These are phyloP conservation scores for Calophaca sinica DNA, from an alignment of 306 rosid genomes.

Conservation along the genomic window DNA sequence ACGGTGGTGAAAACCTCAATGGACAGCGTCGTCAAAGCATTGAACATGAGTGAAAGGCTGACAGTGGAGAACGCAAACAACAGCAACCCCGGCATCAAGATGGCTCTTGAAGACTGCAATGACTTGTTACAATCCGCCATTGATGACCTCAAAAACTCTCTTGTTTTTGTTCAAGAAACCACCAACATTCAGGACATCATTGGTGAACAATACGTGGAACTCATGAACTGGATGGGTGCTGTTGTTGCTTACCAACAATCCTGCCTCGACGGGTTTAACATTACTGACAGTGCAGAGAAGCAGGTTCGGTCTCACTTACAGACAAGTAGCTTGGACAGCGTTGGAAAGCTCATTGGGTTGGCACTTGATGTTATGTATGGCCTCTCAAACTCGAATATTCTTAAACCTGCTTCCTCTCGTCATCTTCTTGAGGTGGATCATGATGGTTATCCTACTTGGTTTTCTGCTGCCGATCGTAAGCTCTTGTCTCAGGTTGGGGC, in stretches of 20 bases:
- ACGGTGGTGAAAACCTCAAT: conserved; percentile 48
- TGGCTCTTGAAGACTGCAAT: conserved; percentile 68
- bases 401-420: conserved; percentile 43
- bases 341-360: conserved; percentile 54
- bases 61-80: conserved; percentile 23
- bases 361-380: conserved; percentile 62
- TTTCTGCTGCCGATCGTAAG: conserved; percentile 57
- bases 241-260: conserved; percentile 63
- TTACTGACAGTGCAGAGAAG: no score
- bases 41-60: conserved; percentile 55
- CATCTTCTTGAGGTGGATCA: conserved; percentile 51
- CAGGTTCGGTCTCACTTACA: no score
- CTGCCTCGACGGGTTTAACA: conserved; percentile 56
- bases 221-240: conserved; percentile 68
- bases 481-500: conserved; percentile 40
- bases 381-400: conserved; percentile 43
- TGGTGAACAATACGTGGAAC: conserved; percentile 41
- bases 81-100: conserved; percentile 41
- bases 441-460: conserved; percentile 64
- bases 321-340: conserved; percentile 34
- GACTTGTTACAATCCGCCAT: conserved; percentile 57
- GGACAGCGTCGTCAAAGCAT: conserved; percentile 51
- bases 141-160: conserved; percentile 42
- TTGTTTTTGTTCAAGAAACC: conserved; percentile 17
- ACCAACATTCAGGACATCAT: conserved; percentile 15